phyloP scores from a whole-genome alignment of 1,284 basidiomycete species.

The Ceraceosorus guamensis region DNA sequence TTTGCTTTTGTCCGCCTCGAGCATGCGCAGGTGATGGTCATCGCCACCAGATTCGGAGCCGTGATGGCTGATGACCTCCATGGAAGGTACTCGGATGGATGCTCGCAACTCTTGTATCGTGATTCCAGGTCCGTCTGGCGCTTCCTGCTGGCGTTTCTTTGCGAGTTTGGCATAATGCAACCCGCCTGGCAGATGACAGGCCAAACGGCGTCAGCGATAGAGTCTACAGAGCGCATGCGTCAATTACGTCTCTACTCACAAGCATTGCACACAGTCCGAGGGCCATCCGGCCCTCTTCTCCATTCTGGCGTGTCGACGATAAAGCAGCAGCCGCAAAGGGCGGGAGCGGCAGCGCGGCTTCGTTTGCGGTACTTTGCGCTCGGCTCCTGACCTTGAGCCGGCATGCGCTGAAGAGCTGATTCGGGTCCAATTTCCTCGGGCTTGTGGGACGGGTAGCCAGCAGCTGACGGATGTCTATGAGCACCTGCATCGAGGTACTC shows the following conservation, averaged over 20 bases:
- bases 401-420: no score
- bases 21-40: no score
- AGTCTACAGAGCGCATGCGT: not conserved
- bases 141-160: conserved; percentile 22
- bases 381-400: no score
- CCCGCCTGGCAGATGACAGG: conserved; percentile 7
- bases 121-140: conserved; percentile 21
- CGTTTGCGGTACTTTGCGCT: conserved; percentile 41
- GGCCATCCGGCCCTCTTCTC: conserved; percentile 44
- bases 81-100: not conserved
- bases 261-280: conserved; percentile 46
- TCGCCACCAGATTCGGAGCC: no score
- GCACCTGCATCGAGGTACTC: no score
- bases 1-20: no score
- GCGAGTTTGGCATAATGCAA: conserved; percentile 33
- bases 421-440: no score
- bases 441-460: no score
- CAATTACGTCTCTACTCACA: conserved; percentile 10
- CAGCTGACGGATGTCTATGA: no score
- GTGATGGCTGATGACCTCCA: no score
- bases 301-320: conserved; percentile 43
- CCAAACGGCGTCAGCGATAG: not conserved
- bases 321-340: conserved; percentile 37
- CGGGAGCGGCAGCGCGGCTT: conserved; percentile 42
- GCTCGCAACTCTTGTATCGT: conserved; percentile 36